Evolutionary conservation across 1,284 basidiomycete genomes (phyloP), one percentile per base, ranked within the genome.

Genomic region (Moesziomyces aphidis): DNA sequence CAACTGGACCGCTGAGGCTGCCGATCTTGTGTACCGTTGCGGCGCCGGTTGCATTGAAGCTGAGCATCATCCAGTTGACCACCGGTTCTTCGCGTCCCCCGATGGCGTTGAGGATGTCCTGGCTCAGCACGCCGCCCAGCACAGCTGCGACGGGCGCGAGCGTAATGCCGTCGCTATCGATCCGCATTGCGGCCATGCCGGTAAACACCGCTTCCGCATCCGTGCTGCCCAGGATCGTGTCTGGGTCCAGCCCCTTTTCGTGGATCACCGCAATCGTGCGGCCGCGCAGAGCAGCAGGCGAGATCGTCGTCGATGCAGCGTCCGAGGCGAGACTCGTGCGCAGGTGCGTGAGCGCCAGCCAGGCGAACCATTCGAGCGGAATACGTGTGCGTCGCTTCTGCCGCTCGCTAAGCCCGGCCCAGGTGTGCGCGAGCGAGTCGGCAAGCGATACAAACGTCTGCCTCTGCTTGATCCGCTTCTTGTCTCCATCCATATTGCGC

Each of bases 101-200:
- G 42, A 99, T 87, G 0, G 93, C 90, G 85, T 97, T 96, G 48
- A 99, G 87, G 55, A 98, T 91, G 84, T 98, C 96, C 85, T 99
- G 97, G 2, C 91, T 95, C 17, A 98, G 86, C 85, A 98, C 89
- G 17, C 97, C 97, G 31, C 97, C 96, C 48, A 99, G 88, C 31
- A 99, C 91, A 0, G 95, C 95, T 4, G 54, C 67, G 6, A 83
- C 94, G 91, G 5, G 95, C 90, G 2, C 95, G 92, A 4, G 93
- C 90, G 87, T 96, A 92, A 19, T 86, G 87, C 13, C 90, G 87
- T 50, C 92, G 76, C 47, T 89, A 87, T 61, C 91, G 92, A 71
- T 48, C 39, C 47, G 26, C 52, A 42, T 11, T 34, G 31, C 13
- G 13, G 61, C 61, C 22, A 73, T 70, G 15, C 65, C 43, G 8